A percentile compares a stretch with the other conserved stretches of the same genome.
Evolutionary conservation across 352 stramenopile genomes (phyloP).

Genomic region (Phytophthora pseudosyringae): DNA sequence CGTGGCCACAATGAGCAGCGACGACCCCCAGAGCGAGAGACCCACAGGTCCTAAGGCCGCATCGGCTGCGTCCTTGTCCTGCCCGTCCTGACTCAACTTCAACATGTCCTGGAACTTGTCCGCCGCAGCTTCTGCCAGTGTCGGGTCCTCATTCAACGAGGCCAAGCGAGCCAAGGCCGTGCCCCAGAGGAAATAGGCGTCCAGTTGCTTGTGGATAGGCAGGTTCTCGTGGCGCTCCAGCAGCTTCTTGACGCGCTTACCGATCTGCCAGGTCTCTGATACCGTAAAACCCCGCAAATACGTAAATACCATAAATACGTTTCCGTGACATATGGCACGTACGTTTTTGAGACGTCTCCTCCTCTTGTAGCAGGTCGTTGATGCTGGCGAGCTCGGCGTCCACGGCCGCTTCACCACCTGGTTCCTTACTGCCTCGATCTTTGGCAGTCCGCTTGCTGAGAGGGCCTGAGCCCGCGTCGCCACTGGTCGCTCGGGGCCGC

Average conservation of each 20-base stretch:
- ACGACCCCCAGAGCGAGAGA: constrained; percentile 82
- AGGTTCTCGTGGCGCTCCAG: constrained; percentile 68
- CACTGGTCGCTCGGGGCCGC: constrained; percentile 7
- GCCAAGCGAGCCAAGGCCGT: constrained; percentile 76
- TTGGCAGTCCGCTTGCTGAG: constrained; percentile 1
- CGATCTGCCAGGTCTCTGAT: constrained; percentile 86
- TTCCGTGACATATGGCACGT: constrained; percentile 4
- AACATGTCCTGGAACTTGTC: constrained; percentile 88
- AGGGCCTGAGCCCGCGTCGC: background rate
- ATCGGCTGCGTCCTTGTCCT: constrained; percentile 46
- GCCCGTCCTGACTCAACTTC: constrained; percentile 29
- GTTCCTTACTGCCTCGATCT: background rate
- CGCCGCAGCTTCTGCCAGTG: constrained; percentile 66
- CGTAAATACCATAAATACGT: constrained; percentile 10
- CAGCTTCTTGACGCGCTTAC: constrained; percentile 83
- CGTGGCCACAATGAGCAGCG: constrained; percentile 76
- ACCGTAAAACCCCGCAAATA: background rate
- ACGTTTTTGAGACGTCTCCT: constrained; percentile 72
- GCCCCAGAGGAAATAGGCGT: constrained; percentile 85
- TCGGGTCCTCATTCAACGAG: constrained; percentile 79
- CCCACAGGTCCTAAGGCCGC: constrained; percentile 76
- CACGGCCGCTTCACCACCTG: constrained; percentile 3
- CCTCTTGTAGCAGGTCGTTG: constrained; percentile 67
- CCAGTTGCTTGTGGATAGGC: constrained; percentile 58
- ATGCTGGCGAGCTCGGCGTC: constrained; percentile 52